These are phyloP conservation scores for Penicillium herquei DNA, from an alignment of 495 filamentous ascomycete genomes.

Conservation along the genomic window DNA sequence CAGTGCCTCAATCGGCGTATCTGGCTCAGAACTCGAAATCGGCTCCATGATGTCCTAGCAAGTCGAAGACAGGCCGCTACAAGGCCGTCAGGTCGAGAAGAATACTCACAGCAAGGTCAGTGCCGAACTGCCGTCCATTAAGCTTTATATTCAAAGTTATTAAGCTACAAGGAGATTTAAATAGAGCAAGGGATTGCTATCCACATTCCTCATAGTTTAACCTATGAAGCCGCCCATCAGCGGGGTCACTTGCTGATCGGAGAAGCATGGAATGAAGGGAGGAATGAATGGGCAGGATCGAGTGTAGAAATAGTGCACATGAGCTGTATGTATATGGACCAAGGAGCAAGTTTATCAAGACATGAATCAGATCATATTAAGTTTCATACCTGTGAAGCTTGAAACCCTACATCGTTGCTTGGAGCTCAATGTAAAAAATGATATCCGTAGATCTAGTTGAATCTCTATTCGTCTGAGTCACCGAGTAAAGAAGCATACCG, in stretches of 20 bases:
- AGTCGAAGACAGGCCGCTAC: not conserved
- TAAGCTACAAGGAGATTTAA: conserved; percentile 4
- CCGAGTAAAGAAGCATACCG: conserved; percentile 30
- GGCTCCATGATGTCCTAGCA: conserved; percentile 7
- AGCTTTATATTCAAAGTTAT: conserved; percentile 10
- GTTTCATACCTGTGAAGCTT: not conserved
- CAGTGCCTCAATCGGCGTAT: conserved; percentile 11
- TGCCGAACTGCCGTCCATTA: not conserved
- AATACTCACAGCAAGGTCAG: not conserved
- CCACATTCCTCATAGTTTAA: conserved; percentile 19
- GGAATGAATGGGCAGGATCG: conserved; percentile 18
- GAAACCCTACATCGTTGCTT: too few relatives aligned
- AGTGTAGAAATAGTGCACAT: not conserved
- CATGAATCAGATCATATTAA: too few relatives aligned
- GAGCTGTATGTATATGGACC: not conserved
- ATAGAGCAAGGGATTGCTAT: conserved; percentile 23
- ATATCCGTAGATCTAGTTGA: conserved; percentile 4
- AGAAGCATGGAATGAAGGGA: conserved; percentile 26
- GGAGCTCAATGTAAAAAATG: not conserved
- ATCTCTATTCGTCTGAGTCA: conserved; percentile 6
- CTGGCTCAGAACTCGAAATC: conserved; percentile 3
- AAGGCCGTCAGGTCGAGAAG: not conserved
- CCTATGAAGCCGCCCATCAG: conserved; percentile 1
- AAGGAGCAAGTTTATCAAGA: not conserved
- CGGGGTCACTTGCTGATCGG: conserved; percentile 13